A percentile compares a stretch with the other conserved stretches of the same genome.
Conservation (phyloP, 1,284 basidiomycete species). For the Cryptococcus hybrid region DNA sequence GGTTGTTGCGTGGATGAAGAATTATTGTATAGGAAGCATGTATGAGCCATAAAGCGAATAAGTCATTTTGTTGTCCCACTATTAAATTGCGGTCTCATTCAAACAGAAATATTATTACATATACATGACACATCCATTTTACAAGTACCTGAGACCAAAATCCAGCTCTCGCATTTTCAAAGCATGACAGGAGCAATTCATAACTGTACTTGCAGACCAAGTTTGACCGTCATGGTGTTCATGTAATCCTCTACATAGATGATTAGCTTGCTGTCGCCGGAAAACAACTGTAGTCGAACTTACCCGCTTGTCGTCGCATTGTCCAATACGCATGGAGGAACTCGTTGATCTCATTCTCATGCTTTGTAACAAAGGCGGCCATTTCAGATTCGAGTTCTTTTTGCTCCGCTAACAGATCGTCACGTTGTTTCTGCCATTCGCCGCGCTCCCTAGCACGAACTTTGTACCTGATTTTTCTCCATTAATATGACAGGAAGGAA, state of each 20-base stretch:
- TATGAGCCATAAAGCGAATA: too few relatives aligned
- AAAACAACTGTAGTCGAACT: slow-evolving; percentile 9
- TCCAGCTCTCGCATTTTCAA: background rate
- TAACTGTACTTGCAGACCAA: slow-evolving; percentile 24
- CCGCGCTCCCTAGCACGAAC: slow-evolving; percentile 29
- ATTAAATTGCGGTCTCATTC: too few relatives aligned
- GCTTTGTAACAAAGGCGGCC: slow-evolving; percentile 66
- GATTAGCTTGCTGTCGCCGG: slow-evolving; percentile 1
- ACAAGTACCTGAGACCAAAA: too few relatives aligned
- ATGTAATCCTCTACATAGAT: slow-evolving; percentile 43
- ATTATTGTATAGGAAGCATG: too few relatives aligned
- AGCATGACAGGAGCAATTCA: background rate
- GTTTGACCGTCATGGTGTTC: slow-evolving; percentile 42
- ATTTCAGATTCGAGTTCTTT: slow-evolving; percentile 56
- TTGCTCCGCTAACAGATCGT: slow-evolving; percentile 28
- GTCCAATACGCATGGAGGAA: slow-evolving; percentile 77
- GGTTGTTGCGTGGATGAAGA: too few relatives aligned
- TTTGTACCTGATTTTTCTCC: slow-evolving; percentile 19
- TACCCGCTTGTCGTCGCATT: slow-evolving; percentile 72
- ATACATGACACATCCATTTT: too few relatives aligned
- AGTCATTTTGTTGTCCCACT: too few relatives aligned
- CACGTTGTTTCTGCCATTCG: slow-evolving; percentile 25
- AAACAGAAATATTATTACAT: too few relatives aligned
- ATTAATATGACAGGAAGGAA: background rate
- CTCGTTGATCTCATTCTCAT: slow-evolving; percentile 70